Evolutionary conservation across 164 flowering plant genomes (phyloP).

Genomic region (Annona cherimola): DNA sequence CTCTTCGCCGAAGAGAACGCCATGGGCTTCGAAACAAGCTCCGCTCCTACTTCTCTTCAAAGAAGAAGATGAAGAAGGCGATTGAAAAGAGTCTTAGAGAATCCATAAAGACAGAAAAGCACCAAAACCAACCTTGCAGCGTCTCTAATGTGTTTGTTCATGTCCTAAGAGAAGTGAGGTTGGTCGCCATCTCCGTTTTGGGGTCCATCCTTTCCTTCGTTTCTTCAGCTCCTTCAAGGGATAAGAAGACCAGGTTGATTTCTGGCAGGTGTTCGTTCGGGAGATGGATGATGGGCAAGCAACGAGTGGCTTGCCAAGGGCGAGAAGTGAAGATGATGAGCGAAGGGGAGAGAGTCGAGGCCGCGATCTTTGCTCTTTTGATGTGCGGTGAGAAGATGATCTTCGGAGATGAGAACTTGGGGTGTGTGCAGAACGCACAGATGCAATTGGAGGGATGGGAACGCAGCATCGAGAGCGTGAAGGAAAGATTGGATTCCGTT

Average conservation of each 20-base stretch:
- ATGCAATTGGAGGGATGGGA: constrained; percentile 51
- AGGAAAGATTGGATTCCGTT: constrained; percentile 38
- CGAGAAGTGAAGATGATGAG: constrained; percentile 11
- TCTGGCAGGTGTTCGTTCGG: constrained; percentile 22
- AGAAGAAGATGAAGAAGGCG: constrained; percentile 27
- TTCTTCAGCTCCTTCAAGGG: constrained; percentile 11
- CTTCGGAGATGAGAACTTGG: constrained; percentile 13
- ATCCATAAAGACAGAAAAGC: constrained; percentile 21
- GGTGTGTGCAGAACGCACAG: constrained; percentile 23
- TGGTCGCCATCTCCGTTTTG: constrained; percentile 24
- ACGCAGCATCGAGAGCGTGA: constrained; percentile 36
- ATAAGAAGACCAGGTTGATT: constrained; percentile 22
- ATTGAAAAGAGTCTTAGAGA: constrained; percentile 21
- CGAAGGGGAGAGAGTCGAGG: constrained; percentile 37
- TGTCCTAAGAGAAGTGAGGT: constrained; percentile 32
- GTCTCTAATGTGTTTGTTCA: constrained; percentile 10
- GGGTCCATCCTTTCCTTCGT: constrained; percentile 25
- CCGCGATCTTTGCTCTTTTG: constrained; percentile 16
- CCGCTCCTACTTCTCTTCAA: constrained; percentile 18
- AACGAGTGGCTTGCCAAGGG: constrained; percentile 10
- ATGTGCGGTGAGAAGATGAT: background rate
- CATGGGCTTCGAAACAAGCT: background rate
- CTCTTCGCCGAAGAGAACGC: constrained; percentile 27
- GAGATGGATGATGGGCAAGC: constrained; percentile 9
- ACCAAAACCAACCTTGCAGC: background rate